Evolutionary conservation across 2,329 filamentous ascomycete genomes (phyloP).

Genomic region (Trichoderma harzianum): DNA sequence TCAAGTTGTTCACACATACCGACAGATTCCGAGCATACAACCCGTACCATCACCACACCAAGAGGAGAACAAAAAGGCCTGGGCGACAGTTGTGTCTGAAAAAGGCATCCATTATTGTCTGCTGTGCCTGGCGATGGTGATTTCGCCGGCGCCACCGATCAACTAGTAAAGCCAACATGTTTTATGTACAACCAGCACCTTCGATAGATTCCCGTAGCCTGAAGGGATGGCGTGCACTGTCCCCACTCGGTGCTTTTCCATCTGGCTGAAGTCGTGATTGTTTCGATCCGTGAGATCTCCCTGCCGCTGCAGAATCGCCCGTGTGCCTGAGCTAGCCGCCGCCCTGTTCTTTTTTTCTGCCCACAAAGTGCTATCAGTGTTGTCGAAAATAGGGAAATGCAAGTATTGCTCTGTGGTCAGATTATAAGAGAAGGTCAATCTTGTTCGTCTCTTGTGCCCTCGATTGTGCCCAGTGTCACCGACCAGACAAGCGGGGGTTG

Average conservation of each 20-base stretch:
- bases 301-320: background rate
- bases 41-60: background rate
- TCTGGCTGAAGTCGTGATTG: too few species aligned
- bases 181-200: background rate
- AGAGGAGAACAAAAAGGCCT: background rate
- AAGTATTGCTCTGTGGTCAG: background rate
- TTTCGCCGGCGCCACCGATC: background rate
- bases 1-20: background rate
- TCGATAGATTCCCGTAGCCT: background rate
- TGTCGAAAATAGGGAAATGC: background rate
- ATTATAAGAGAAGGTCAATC: background rate
- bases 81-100: background rate
- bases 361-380: background rate
- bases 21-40: background rate
- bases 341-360: background rate
- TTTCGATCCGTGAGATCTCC: background rate
- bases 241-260: background rate
- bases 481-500: background rate
- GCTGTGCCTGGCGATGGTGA: background rate
- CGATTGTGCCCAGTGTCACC: background rate
- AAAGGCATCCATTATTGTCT: too few species aligned
- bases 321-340: background rate
- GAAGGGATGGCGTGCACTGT: too few species aligned
- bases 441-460: background rate
- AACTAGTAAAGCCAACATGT: background rate